Base-by-base conservation (phyloP, 1,284 basidiomycete genomes). In the Cutaneotrichosporon cavernicola region DNA sequence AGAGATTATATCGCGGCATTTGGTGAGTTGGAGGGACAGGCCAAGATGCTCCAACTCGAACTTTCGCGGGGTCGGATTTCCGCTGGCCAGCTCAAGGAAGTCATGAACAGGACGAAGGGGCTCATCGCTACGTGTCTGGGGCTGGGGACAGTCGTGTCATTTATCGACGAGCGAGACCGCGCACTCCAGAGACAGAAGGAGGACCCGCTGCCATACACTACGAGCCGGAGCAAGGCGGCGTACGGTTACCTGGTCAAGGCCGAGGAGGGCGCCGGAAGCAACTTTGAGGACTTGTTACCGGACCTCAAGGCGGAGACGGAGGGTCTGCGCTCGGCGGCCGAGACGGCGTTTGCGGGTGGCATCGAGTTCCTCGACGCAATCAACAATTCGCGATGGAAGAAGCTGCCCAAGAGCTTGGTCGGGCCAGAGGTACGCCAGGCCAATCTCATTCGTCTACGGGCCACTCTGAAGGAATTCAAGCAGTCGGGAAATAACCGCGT, bases 341-440 rank as follows among this genome's bases (percentile, higher is more conserved):
- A 77, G 7, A 73, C 65, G 4, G 83, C 77, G 3, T 73, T 86
- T 18, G 66, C 66, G 16, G 78, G 77, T 30, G 75, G 78, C 10
- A 72, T 80, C 31, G 69, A 71, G 6, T 80, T 82, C 58, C 67
- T 87, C 32, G 74, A 81, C 18, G 72, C 79, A 52, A 76, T 85
- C 66, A 88, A 88, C 72, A 78, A 75, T 16, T 78, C 80, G 14
- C 81, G 86, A 34, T 87, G 84, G 81, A 61, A 77, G 61, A 76
- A 71, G 69, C 64, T 63, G 43, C 78, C 68, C 32, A 47, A 60
- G 1, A 52, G 49, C 43, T 60, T 70, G 5, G 57, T 74, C 0
- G 50, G 64, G 2, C 67, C 80, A 11, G 61, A 68, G 38, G 75
- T 74, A 5, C 78, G 86, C 13, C 82, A 84, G 61, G 74, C 68